Conservation (phyloP, 2,329 filamentous ascomycete genomes). For the Xylariaceae sp. region DNA sequence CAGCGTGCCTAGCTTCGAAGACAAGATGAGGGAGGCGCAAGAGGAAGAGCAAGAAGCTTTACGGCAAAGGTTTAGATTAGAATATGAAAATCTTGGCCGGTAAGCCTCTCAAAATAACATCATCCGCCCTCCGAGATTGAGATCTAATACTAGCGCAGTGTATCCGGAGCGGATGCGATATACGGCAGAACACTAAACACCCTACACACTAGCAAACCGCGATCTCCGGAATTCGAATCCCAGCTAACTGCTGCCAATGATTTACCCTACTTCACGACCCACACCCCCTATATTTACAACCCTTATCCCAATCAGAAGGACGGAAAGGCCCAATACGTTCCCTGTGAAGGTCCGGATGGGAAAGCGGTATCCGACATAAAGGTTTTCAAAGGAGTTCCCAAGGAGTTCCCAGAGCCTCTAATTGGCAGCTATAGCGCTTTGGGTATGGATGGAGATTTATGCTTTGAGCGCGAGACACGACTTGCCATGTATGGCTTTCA, state of each 20-base stretch:
- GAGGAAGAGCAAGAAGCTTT: constrained; percentile 33
- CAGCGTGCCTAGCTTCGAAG: constrained; percentile 24
- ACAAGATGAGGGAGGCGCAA: constrained; percentile 32
- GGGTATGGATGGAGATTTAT: constrained; percentile 58
- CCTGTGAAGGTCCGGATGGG: constrained; percentile 63
- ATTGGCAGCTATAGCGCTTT: constrained; percentile 61
- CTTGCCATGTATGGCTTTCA: constrained; percentile 62
- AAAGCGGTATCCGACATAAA: constrained; percentile 57
- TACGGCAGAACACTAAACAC: constrained; percentile 53
- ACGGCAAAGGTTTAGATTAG: constrained; percentile 38
- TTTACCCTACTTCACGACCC: constrained; percentile 39
- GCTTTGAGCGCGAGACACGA: constrained; percentile 65
- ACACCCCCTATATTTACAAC: constrained; percentile 56
- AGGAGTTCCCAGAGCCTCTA: constrained; percentile 54
- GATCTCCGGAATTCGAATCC: constrained; percentile 29
- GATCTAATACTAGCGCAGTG: constrained; percentile 34
- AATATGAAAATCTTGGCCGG: constrained; percentile 37
- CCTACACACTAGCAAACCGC: constrained; percentile 39
- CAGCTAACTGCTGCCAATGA: constrained; percentile 33
- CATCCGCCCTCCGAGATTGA: constrained; percentile 13
- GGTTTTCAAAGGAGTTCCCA: constrained; percentile 59
- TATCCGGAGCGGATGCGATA: constrained; percentile 47
- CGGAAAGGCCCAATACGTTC: constrained; percentile 55
- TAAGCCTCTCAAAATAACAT: constrained; percentile 25
- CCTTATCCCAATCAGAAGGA: constrained; percentile 69